Conservation (phyloP, 306 rosid genomes). For the Lablab purpureus region DNA sequence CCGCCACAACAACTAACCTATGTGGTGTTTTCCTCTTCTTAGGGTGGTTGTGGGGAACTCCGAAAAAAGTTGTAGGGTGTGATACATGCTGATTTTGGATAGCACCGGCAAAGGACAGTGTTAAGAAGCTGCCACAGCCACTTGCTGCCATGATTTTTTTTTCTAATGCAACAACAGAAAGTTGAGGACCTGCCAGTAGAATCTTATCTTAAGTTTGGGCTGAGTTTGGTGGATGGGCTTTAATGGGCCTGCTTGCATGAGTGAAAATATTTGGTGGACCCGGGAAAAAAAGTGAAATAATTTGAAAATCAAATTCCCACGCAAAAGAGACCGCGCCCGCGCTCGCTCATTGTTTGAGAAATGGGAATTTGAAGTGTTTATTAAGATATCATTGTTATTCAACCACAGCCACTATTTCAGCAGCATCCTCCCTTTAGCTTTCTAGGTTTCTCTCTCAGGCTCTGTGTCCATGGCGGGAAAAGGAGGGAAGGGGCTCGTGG, state of each 20-base stretch:
- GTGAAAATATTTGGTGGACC: slow-evolving; percentile 4
- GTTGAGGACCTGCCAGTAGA: background rate
- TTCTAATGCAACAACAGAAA: background rate
- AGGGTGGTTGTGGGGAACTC: background rate
- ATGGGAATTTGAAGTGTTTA: slow-evolving; percentile 10
- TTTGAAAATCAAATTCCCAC: slow-evolving; percentile 42
- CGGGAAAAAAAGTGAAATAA: background rate
- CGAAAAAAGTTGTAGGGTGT: background rate
- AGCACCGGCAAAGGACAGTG: background rate
- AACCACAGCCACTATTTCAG: background rate
- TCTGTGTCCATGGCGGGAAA: slow-evolving; percentile 73
- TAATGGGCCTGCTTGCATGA: slow-evolving; percentile 9
- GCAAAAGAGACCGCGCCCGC: slow-evolving; percentile 16
- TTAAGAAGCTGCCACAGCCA: background rate
- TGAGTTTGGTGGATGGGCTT: background rate
- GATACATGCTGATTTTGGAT: slow-evolving; percentile 27
- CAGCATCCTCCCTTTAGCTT: background rate
- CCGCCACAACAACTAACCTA: slow-evolving; percentile 54
- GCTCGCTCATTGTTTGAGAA: slow-evolving; percentile 16
- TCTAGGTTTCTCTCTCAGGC: background rate
- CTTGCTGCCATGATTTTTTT: slow-evolving; percentile 40
- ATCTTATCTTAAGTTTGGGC: slow-evolving; percentile 41
- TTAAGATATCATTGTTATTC: background rate
- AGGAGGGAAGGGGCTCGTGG: slow-evolving; percentile 93
- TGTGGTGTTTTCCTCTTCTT: background rate